phyloP scores from a whole-genome alignment of 2,329 filamentous ascomycete species.

The Colletotrichum sp. region DNA sequence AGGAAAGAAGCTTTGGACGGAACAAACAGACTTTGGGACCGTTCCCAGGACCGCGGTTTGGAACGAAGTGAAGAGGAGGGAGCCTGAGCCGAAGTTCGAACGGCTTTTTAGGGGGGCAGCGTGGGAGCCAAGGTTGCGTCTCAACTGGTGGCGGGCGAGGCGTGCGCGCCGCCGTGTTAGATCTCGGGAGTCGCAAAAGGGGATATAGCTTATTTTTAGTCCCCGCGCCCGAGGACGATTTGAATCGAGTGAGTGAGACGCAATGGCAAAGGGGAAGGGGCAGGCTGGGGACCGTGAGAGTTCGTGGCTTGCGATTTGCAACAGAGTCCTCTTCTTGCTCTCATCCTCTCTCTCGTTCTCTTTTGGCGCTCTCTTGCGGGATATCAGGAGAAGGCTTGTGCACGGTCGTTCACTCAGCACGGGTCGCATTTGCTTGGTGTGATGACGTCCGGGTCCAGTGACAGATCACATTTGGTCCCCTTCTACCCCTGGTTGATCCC shows the following conservation, averaged over 20 bases:
- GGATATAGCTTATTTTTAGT: background rate
- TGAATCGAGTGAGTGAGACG: background rate
- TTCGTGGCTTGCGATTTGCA: background rate
- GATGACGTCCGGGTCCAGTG: background rate
- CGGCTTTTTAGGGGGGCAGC: background rate
- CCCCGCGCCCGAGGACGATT: background rate
- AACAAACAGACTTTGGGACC: background rate
- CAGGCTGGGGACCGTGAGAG: background rate
- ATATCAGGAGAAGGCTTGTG: background rate
- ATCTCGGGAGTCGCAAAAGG: background rate
- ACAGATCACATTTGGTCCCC: background rate
- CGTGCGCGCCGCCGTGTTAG: background rate
- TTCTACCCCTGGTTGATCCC: background rate
- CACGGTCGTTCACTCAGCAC: background rate
- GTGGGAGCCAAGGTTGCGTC: background rate
- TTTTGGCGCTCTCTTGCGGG: background rate
- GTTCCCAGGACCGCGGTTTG: background rate
- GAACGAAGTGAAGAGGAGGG: background rate
- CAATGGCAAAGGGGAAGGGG: background rate
- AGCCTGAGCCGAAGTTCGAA: background rate
- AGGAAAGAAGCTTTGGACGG: background rate
- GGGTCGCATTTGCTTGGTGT: background rate
- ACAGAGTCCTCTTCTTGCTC: background rate
- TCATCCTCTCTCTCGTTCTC: background rate
- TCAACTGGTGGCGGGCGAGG: background rate